Percentiles rank a stretch among this genome's conserved stretches.
phyloP scores from a whole-genome alignment of 78 protist species.

The Andalucia godoyi region DNA sequence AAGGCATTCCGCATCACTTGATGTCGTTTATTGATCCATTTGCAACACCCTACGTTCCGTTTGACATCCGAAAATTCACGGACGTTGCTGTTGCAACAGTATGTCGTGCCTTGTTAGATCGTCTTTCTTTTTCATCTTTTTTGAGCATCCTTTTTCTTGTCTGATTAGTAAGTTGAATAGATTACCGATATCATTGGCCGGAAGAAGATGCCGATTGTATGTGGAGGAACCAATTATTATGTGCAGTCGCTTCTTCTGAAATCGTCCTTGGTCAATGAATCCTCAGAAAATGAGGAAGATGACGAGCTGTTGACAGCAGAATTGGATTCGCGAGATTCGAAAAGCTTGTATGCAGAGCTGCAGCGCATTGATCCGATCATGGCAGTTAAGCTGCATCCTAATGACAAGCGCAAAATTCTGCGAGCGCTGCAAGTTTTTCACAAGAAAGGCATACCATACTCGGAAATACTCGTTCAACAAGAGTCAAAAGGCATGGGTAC shows the following conservation, averaged over 20 bases:
- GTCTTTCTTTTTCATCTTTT: too few species aligned
- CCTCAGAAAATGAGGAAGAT: neutral
- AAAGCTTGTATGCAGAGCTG: neutral
- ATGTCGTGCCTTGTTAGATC: too few species aligned
- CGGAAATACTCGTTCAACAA: neutral
- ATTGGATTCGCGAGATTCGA: neutral
- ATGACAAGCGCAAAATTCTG: neutral
- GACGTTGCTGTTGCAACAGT: too few species aligned
- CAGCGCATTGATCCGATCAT: neutral
- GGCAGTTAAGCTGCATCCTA: conserved; percentile 8
- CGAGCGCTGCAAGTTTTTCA: neutral
- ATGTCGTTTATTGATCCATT: neutral
- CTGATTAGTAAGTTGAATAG: too few species aligned
- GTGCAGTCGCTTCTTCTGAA: neutral
- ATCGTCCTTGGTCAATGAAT: neutral
- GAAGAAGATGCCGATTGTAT: neutral
- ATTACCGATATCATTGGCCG: neutral
- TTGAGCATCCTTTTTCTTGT: too few species aligned
- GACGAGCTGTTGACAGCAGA: neutral
- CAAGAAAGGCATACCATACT: neutral
- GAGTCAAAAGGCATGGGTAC: neutral
- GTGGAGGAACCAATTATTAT: conserved; percentile 22
- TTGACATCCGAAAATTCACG: too few species aligned
- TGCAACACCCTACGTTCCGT: too few species aligned
- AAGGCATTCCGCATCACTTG: conserved; percentile 11